Base-by-base conservation (phyloP, 2,329 filamentous ascomycete genomes). In the Sphaerostilbella broomeana region DNA sequence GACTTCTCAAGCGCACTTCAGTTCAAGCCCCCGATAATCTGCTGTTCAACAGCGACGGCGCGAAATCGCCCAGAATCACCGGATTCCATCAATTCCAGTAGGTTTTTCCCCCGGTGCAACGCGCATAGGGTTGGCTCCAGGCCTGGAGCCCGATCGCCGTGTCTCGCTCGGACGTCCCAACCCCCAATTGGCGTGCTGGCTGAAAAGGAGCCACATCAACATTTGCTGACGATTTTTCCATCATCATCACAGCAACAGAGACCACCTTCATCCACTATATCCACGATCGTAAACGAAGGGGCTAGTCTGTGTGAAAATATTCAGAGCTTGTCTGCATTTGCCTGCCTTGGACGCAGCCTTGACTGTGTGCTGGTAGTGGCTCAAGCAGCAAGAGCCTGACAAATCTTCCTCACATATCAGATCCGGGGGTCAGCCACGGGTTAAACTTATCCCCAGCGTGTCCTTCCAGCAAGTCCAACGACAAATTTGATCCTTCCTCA, bases 401-500 rank as follows among this genome's bases (percentile, higher is more conserved):
- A 17, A 31, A n/a, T n/a, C n/a, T n/a, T n/a, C n/a, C n/a, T n/a
- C n/a, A n/a, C n/a, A n/a, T n/a, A n/a, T n/a, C n/a, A n/a, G n/a
- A n/a, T n/a, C n/a, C n/a, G n/a, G n/a, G n/a, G n/a, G n/a, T n/a
- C 29, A 32, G 13, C 29, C 13, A 18, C 29, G n/a, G n/a, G n/a
- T n/a, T n/a, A n/a, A n/a, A n/a, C n/a, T n/a, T n/a, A n/a, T 32
- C 29, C 12, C 28, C 39, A 50, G 42, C 43, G 32, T 41, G 43
- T 46, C 42, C 44, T 42, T 49, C 38, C 41, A 47, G 52, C 51
- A 43, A 49, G 44, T 37, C 39, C 11, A 16, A 38, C 40, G 26
- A 42, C 40, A 43, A 46, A 34, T 40, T 31, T 48, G 46, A 56
- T 38, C 46, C 44, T 58, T 60, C 68, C 67, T 60, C 66, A 83